Evolutionary conservation across 2,329 filamentous ascomycete genomes (phyloP), one percentile per base, ranked within the genome.

Genomic region (Orbilia javanica): DNA sequence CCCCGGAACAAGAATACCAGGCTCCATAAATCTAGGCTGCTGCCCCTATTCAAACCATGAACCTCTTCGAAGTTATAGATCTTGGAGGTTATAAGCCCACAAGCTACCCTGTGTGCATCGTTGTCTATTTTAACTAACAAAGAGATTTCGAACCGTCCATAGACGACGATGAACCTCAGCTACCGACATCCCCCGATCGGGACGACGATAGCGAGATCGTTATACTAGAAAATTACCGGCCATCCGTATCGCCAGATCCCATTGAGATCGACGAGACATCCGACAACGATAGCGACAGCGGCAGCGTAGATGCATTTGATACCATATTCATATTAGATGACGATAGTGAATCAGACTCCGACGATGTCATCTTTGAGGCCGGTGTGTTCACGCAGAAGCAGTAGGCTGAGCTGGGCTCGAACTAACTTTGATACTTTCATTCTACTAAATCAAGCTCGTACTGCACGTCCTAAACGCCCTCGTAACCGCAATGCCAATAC

Each of bases 1-100:
- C n/a, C n/a, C n/a, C n/a, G n/a, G n/a, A n/a, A n/a, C n/a, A n/a
- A n/a, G n/a, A n/a, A n/a, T n/a, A n/a, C n/a, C n/a, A n/a, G n/a
- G n/a, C n/a, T 34, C 31, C 31, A 34, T 34, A 34, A 34, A 5
- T 10, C 31, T 34, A 34, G 31, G 4, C 5, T 34, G 31, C 5
- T 34, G 10, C 10, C 31, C 5, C 10, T 34, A 34, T 34, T 34
- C 4, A 44, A 44, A 20, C 15, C 48, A 76, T 76, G 72, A 70
- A 60, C 34, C 29, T 70, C 29, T 76, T 65, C 36, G 65, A 76
- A 66, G 65, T 70, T 10, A 76, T 70, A 69, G 72, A 76, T 44
- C 27, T 76, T 46, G 72, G 72, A 13, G 70, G 70, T n/a, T 74
- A 63, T 29, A 36, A 4, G 22, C 6, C 0, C 36, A 64, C n/a